phyloP scores from a whole-genome alignment of 116 monocot species.

The Cymodocea nodosa region DNA sequence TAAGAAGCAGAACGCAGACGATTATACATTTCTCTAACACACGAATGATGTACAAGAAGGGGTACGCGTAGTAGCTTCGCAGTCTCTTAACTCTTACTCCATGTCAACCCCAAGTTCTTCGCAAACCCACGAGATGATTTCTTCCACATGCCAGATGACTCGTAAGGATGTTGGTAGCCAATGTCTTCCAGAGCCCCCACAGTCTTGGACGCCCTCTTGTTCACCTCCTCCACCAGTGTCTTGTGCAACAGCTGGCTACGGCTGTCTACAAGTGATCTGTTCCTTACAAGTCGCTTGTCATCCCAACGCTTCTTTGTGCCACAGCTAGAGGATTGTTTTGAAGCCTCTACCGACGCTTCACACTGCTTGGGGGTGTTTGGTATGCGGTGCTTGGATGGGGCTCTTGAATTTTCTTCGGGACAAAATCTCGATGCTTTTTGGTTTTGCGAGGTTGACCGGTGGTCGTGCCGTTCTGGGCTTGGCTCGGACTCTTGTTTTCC shows the following conservation, averaged over 20 bases:
- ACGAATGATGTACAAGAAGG: not conserved
- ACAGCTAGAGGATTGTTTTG: not conserved
- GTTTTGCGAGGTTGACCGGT: not conserved
- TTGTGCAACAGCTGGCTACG: constrained; percentile 64
- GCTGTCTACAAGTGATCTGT: constrained; percentile 67
- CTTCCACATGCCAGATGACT: constrained; percentile 6
- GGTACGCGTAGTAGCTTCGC: not conserved
- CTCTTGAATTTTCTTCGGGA: constrained; percentile 14
- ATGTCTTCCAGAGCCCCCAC: constrained; percentile 76
- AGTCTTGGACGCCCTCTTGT: constrained; percentile 72
- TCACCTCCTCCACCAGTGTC: constrained; percentile 56
- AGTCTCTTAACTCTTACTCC: not conserved
- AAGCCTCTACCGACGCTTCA: constrained; percentile 10
- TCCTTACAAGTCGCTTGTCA: constrained; percentile 27
- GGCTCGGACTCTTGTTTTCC: constrained; percentile 17
- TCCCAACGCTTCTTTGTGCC: constrained; percentile 16
- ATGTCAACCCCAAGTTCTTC: not conserved
- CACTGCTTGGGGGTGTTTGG: constrained; percentile 15
- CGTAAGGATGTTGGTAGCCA: constrained; percentile 38
- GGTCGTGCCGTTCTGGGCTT: constrained; percentile 6
- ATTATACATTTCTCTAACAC: not conserved
- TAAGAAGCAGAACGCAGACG: not conserved
- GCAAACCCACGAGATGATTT: constrained; percentile 1
- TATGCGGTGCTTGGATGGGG: constrained; percentile 4
- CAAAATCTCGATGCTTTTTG: constrained; percentile 29